A percentile compares a stretch with the other conserved stretches of the same genome.
phyloP scores from a whole-genome alignment of 1,284 basidiomycete genomes.

The Apiotrichum siamense region DNA sequence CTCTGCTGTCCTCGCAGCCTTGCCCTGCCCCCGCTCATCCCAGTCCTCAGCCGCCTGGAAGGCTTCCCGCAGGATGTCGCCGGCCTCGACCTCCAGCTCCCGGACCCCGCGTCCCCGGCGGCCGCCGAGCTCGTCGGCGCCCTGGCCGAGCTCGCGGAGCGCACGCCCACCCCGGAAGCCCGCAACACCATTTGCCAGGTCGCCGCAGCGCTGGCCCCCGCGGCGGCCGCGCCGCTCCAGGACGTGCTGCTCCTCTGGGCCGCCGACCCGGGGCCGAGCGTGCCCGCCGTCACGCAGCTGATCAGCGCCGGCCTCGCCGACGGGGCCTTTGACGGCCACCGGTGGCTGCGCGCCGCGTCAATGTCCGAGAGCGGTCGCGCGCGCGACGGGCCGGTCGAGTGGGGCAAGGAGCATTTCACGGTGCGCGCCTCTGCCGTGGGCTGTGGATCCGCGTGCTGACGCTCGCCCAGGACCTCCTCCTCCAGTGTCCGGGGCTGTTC shows the following conservation, averaged over 20 bases:
- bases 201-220: conserved; percentile 1
- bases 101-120: too few species aligned
- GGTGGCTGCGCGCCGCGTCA: conserved; percentile 6
- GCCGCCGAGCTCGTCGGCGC: conserved; percentile 6
- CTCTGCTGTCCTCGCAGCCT: background rate
- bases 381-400: conserved; percentile 7
- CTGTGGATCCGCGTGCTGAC: background rate
- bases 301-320: background rate
- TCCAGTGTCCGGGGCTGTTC: conserved; percentile 9
- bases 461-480: conserved; percentile 15
- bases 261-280: background rate
- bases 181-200: conserved; percentile 13
- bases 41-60: conserved; percentile 15
- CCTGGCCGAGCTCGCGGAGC: conserved; percentile 1
- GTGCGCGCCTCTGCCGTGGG: too few species aligned
- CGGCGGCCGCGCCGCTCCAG: conserved; percentile 3
- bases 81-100: background rate
- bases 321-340: conserved; percentile 5
- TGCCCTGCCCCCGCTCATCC: background rate
- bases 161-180: conserved; percentile 10
- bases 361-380: background rate
- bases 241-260: conserved; percentile 6
- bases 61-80: conserved; percentile 18
- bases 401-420: conserved; percentile 20
- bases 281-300: background rate